These are phyloP conservation scores for Rehmannia glutinosa DNA, from an alignment of 257 asterid genomes.

Conservation along the genomic window DNA sequence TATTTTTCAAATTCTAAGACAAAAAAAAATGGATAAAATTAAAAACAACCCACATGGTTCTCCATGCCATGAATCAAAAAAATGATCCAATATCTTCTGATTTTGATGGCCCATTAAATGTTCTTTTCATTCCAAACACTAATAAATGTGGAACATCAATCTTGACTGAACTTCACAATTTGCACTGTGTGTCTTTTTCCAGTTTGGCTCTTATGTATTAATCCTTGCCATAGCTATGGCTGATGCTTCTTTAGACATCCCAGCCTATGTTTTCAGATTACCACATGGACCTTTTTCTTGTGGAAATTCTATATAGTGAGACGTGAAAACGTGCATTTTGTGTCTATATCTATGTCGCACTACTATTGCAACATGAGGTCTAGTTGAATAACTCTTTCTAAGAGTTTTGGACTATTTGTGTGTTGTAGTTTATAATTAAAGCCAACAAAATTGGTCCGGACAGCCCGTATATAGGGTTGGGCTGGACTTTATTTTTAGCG, in stretches of 20 bases:
- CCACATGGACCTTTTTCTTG: conserved; percentile 27
- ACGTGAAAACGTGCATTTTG: too few relatives aligned
- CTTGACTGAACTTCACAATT: conserved; percentile 2
- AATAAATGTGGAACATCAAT: conserved; percentile 20
- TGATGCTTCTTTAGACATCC: conserved; percentile 20
- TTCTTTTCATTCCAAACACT: too few relatives aligned
- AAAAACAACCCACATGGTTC: conserved; percentile 31
- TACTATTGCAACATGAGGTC: too few relatives aligned
- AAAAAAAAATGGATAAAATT: neutral
- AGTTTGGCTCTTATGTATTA: conserved; percentile 14
- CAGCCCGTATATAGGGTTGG: too few relatives aligned
- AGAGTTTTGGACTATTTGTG: too few relatives aligned
- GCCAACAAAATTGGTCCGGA: too few relatives aligned
- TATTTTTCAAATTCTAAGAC: neutral
- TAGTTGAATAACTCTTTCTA: too few relatives aligned
- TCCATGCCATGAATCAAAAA: conserved; percentile 23
- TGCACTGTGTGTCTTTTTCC: conserved; percentile 10
- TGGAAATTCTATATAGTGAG: too few relatives aligned
- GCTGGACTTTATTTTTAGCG: too few relatives aligned
- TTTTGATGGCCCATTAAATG: conserved; percentile 31
- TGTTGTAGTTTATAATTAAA: too few relatives aligned
- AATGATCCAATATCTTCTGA: conserved; percentile 1
- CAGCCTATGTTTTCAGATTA: conserved; percentile 20
- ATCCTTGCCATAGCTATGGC: conserved; percentile 11
- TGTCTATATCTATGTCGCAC: too few relatives aligned